Percentiles rank a stretch among this genome's conserved stretches.
These are phyloP conservation scores for Neoscytalidium dimidiatum DNA, from an alignment of 2,329 filamentous ascomycete genomes.

Conservation along the genomic window DNA sequence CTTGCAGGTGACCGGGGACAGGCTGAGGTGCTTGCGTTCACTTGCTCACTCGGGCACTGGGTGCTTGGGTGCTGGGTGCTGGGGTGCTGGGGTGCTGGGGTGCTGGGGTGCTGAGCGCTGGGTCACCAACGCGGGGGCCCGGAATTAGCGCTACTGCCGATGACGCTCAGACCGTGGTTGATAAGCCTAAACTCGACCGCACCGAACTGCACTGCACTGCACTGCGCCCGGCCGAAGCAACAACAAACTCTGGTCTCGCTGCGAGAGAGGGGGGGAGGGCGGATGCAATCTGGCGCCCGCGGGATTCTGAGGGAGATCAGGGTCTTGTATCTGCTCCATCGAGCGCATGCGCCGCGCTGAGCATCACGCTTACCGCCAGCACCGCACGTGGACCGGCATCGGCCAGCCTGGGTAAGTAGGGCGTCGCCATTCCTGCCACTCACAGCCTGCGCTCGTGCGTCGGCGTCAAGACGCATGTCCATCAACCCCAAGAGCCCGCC, in stretches of 20 bases:
- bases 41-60: too few species aligned
- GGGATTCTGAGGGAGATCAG: slow-evolving; percentile 5
- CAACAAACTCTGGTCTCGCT: neutral
- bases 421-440: neutral
- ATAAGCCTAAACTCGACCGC: slow-evolving; percentile 4
- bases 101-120: neutral
- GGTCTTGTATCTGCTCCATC: slow-evolving; percentile 7
- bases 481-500: neutral
- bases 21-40: neutral
- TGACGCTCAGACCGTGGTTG: slow-evolving; percentile 11
- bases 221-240: neutral
- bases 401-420: neutral
- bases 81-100: neutral
- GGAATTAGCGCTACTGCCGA: slow-evolving; percentile 5
- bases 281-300: neutral
- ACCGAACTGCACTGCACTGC: neutral
- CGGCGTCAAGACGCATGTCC: neutral
- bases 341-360: neutral
- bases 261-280: neutral
- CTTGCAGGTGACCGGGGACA: slow-evolving; percentile 13
- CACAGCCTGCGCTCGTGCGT: neutral
- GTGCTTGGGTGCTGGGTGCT: neutral
- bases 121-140: neutral
- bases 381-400: slow-evolving; percentile 11
- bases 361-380: slow-evolving; percentile 13